Evolutionary conservation across 2,329 filamentous ascomycete species (phyloP), one percentile per base, ranked within the genome.

Genomic region (Mycosphaerelloides madeirae): DNA sequence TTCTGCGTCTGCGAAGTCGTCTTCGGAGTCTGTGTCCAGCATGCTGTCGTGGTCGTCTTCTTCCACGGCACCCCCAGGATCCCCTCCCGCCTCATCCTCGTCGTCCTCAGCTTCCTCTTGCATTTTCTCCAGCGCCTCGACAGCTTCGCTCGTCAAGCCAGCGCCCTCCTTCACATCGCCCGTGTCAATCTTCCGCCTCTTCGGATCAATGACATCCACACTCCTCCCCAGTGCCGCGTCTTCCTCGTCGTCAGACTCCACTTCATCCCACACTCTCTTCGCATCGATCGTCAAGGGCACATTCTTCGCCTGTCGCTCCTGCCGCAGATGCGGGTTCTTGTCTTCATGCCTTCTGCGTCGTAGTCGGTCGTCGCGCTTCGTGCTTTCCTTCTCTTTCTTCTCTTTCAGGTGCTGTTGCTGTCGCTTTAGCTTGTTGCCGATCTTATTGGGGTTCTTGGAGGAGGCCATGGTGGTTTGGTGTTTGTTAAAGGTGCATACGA

Each of bases 211-310:
- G n/a, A 73, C 62, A 52, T 74, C 69, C 18, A 73, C 65, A 12
- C 67, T 65, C 55, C 64, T 61, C 8, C 70, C 69, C 31, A 74
- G 57, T 16, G 43, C 52, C 18, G 46, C 55, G 33, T 60, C 59
- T 31, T 67, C 69, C 31, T 65, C 67, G 47, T 70, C 68, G 32
- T 65, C 68, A 28, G 64, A 65, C 40, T 71, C 68, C 4, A 65
- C 67, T 19, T 68, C 64, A 59, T 96, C 90, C 87, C 88, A 97
- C 25, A 87, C 81, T 64, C 93, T 81, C 73, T 95, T 95, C 58
- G 82, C 80, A 58, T 96, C 90, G 46, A 95, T 77, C 0, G 88
- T 95, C 43, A 80, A 67, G 0, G 93, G 85, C 33, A 89, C 77
- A 69, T 95, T 95, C 55, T 78, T 80, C 48, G 81, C 81, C 49